Conservation (phyloP, 1,284 basidiomycete genomes). For the Fomes fomentarius region DNA sequence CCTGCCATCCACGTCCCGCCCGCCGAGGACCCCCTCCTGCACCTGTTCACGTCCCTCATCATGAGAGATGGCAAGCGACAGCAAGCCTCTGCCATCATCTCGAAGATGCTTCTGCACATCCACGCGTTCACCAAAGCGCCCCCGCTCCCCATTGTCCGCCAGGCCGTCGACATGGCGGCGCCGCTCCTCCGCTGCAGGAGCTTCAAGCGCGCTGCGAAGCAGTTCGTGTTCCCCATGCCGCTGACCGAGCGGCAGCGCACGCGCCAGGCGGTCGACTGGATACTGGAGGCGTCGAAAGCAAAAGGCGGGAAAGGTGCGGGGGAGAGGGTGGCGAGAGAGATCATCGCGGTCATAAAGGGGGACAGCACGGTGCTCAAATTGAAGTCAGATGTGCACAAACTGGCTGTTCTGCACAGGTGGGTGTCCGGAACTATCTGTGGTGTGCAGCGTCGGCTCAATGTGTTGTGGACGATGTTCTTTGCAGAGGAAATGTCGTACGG, state of each 20-base stretch:
- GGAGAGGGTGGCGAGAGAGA: constrained; percentile 75
- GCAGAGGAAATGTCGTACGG: constrained; percentile 19
- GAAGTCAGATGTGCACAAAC: constrained; percentile 66
- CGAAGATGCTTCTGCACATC: constrained; percentile 68
- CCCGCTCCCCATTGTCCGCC: constrained; percentile 77
- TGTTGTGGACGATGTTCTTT: background rate
- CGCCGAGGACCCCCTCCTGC: constrained; percentile 74
- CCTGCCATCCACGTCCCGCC: constrained; percentile 63
- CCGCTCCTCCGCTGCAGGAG: constrained; percentile 66
- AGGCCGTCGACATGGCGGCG: constrained; percentile 66
- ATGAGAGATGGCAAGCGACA: constrained; percentile 73
- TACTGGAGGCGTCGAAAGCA: constrained; percentile 61
- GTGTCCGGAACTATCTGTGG: constrained; percentile 32
- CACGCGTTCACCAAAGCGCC: constrained; percentile 75
- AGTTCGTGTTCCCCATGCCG: constrained; percentile 64
- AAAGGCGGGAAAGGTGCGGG: constrained; percentile 56
- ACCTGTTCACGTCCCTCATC: constrained; percentile 69
- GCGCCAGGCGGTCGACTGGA: constrained; percentile 65
- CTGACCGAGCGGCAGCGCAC: constrained; percentile 81
- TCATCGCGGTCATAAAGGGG: constrained; percentile 70
- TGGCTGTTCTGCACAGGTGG: constrained; percentile 83
- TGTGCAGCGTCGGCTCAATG: background rate
- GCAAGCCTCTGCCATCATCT: constrained; percentile 60
- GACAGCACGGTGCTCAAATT: constrained; percentile 48
- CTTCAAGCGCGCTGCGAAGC: constrained; percentile 62